A percentile compares a stretch with the other conserved stretches of the same genome.
Evolutionary conservation across 257 asterid genomes (phyloP).

Genomic region (Przewalskia tangutica): DNA sequence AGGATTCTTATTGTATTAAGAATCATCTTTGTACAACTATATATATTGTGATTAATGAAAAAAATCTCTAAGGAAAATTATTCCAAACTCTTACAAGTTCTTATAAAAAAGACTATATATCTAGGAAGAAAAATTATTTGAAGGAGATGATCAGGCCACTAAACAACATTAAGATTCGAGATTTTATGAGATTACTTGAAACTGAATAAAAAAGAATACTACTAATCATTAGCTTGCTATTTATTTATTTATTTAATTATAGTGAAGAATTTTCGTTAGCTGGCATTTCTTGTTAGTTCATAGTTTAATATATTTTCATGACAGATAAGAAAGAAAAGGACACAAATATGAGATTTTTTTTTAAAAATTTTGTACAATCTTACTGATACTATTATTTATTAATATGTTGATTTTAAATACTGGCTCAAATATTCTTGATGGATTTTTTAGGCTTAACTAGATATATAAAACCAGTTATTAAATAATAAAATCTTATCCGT

Average conservation of each 20-base stretch:
- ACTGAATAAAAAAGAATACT: background rate
- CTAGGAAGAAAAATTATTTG: background rate
- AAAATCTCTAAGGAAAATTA: too few relatives aligned
- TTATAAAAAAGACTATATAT: background rate
- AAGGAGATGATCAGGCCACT: background rate
- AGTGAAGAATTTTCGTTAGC: background rate
- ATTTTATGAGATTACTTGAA: background rate
- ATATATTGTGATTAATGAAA: too few relatives aligned
- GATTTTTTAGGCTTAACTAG: background rate
- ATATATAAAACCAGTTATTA: conserved; percentile 2
- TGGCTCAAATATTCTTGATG: background rate
- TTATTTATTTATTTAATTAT: background rate
- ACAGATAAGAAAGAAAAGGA: background rate
- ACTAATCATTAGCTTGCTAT: background rate
- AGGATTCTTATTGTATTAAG: too few relatives aligned
- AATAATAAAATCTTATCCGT: background rate
- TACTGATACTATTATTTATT: background rate
- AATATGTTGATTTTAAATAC: background rate
- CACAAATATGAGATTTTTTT: background rate
- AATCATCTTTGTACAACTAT: too few relatives aligned
- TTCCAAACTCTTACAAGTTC: too few relatives aligned
- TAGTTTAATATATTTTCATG: background rate
- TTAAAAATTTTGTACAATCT: background rate
- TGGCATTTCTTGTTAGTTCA: background rate
- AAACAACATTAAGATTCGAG: background rate